Base-by-base conservation (phyloP, 2,329 filamentous ascomycete genomes). In the Verticillium albo-atrum region DNA sequence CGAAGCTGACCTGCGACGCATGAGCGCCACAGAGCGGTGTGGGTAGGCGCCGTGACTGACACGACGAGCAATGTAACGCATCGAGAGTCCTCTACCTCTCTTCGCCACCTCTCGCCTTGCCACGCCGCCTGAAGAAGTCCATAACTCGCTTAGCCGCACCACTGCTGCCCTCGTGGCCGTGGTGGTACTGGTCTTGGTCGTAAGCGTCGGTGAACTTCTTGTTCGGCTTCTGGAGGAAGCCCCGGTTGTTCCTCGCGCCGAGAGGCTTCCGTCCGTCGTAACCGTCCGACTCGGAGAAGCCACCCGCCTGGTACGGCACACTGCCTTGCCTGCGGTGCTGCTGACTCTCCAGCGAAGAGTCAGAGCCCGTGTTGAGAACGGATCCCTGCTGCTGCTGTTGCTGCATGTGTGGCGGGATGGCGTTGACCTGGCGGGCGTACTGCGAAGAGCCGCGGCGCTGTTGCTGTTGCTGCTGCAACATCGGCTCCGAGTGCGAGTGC, bases 41-140 rank as follows among this genome's bases (percentile, higher is more conserved):
- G 9, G 60, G 54, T 51, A 27, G 37, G 15, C 20, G 28, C 52
- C 56, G 12, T 52, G 42, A 26, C 30, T 47, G n/a, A 37, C 53
- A 20, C 52, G 52, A 61, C 35, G 62, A 55, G 57, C 59, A 62
- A 32, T 58, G 28, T 12, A 58, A 57, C 20, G 42, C 52, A 20
- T 58, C 55, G 30, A 62, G 35, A 52, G 61, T 54, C 25, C 50
- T 61, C 61, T 63, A 84, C 77, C 81, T 80, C 67, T 80, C 75
- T 62, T 86, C 83, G 37, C 82, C 82, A 59, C 82, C 84, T 69
- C 89, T 82, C 66, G 88, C 91, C 77, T 89, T 92, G 59, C 90
- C 91, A 71, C 93, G 85, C 72, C 93, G 84, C 67, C 95, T 84
- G 80, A 99, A 99, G 75, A 98, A 97, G 77, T 99, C 94, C 93